Evolutionary conservation across 169 alveolate genomes (phyloP).

Genomic region (Fabrea salina): DNA sequence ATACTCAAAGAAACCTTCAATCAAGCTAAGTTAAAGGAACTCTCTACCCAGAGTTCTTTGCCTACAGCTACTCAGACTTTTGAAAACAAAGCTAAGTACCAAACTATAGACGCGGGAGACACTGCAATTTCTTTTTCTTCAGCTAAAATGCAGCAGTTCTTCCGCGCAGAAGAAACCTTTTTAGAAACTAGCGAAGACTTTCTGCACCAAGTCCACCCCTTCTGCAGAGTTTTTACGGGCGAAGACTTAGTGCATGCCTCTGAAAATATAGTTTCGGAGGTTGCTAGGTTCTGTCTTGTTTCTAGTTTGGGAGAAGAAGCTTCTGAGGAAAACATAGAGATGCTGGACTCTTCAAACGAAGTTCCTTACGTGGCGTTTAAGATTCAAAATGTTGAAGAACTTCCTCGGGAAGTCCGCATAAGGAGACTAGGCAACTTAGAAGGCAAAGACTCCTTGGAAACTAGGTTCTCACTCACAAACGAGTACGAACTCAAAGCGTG

Average conservation of each 20-base stretch:
- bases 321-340: neutral
- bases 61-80: too few relatives aligned
- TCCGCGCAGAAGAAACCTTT: too few relatives aligned
- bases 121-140: too few relatives aligned
- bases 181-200: too few relatives aligned
- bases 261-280: neutral
- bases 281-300: neutral
- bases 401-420: neutral
- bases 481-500: neutral
- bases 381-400: neutral
- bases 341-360: neutral
- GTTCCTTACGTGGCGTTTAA: neutral
- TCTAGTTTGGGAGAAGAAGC: neutral
- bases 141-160: too few relatives aligned
- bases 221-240: neutral
- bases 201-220: too few relatives aligned
- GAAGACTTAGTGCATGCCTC: neutral
- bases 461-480: neutral
- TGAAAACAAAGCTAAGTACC: too few relatives aligned
- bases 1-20: too few relatives aligned
- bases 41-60: too few relatives aligned
- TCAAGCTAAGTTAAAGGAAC: too few relatives aligned
- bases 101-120: too few relatives aligned
- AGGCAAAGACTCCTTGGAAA: neutral
- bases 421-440: neutral